Percentiles rank a stretch among this genome's conserved stretches.
phyloP scores from a whole-genome alignment of 2,329 filamentous ascomycete genomes.

The Ophiostoma angusticollis region DNA sequence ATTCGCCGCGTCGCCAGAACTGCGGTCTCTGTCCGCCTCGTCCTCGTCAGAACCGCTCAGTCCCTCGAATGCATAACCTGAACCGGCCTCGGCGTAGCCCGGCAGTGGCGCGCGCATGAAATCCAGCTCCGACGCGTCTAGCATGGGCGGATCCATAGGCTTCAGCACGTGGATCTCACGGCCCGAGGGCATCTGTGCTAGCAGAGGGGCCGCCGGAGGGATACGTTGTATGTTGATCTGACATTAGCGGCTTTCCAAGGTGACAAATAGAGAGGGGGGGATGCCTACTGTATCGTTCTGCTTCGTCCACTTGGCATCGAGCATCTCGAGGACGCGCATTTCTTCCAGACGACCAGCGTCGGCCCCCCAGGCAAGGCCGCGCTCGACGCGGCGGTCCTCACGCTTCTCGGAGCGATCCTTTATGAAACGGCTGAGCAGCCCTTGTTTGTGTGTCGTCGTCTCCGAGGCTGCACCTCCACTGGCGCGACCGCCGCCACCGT shows the following conservation, averaged over 20 bases:
- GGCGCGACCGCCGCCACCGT: conserved; percentile 6
- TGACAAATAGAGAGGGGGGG: background rate
- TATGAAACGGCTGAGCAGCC: conserved; percentile 51
- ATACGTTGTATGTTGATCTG: conserved; percentile 66
- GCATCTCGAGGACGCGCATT: conserved; percentile 68
- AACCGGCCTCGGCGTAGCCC: too few relatives aligned
- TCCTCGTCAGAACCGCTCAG: conserved; percentile 29
- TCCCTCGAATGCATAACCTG: too few relatives aligned
- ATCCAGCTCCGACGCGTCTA: conserved; percentile 54
- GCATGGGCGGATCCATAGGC: conserved; percentile 49
- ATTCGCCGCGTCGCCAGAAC: too few relatives aligned
- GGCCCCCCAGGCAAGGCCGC: conserved; percentile 58
- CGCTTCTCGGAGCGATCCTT: conserved; percentile 64
- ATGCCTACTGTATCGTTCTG: conserved; percentile 64
- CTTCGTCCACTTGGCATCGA: conserved; percentile 81
- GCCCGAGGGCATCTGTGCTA: conserved; percentile 74
- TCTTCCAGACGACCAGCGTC: conserved; percentile 83
- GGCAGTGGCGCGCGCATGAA: conserved; percentile 44
- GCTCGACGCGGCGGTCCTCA: conserved; percentile 70
- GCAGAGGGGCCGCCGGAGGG: conserved; percentile 55
- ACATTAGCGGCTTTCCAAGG: background rate
- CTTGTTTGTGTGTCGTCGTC: conserved; percentile 22
- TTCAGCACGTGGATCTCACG: conserved; percentile 70
- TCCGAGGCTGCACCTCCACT: conserved; percentile 9
- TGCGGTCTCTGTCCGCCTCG: background rate